Evolutionary conservation across 495 filamentous ascomycete species (phyloP).

Genomic region (Penicillium riverlandense): DNA sequence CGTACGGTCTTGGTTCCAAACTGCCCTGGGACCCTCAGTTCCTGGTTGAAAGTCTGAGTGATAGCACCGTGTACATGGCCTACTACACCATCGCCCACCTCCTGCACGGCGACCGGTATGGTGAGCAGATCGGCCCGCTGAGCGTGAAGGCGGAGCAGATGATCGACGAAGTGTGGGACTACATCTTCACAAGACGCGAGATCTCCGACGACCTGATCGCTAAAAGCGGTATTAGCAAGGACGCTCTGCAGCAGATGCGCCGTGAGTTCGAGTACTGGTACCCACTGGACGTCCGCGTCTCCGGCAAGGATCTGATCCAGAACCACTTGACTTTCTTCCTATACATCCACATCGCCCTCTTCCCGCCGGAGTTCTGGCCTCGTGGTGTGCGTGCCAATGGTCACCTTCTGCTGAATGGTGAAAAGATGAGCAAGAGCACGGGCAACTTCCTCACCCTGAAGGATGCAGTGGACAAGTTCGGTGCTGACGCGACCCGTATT

Average conservation of each 20-base stretch:
- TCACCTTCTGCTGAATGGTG: slow-evolving; percentile 86
- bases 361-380: slow-evolving; percentile 82
- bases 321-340: slow-evolving; percentile 96
- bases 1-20: slow-evolving; percentile 88
- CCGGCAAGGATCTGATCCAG: slow-evolving; percentile 80
- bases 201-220: slow-evolving; percentile 54
- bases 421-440: slow-evolving; percentile 95
- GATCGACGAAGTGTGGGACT: slow-evolving; percentile 96
- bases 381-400: slow-evolving; percentile 78
- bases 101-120: slow-evolving; percentile 77
- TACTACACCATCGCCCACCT: slow-evolving; percentile 94
- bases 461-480: slow-evolving; percentile 83
- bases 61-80: slow-evolving; percentile 91
- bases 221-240: slow-evolving; percentile 61
- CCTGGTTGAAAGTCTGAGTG: slow-evolving; percentile 86
- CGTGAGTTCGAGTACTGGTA: slow-evolving; percentile 97
- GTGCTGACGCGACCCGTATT: slow-evolving; percentile 85
- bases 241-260: slow-evolving; percentile 67
- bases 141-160: slow-evolving; percentile 76
- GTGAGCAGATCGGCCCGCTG: slow-evolving; percentile 58
- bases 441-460: slow-evolving; percentile 93
- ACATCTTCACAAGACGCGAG: slow-evolving; percentile 67
- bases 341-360: slow-evolving; percentile 89
- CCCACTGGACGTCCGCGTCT: slow-evolving; percentile 77
- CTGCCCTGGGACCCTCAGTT: slow-evolving; percentile 92